Base-by-base conservation (phyloP, 1,139 yeast genomes). In the Scheffersomyces quercinus region DNA sequence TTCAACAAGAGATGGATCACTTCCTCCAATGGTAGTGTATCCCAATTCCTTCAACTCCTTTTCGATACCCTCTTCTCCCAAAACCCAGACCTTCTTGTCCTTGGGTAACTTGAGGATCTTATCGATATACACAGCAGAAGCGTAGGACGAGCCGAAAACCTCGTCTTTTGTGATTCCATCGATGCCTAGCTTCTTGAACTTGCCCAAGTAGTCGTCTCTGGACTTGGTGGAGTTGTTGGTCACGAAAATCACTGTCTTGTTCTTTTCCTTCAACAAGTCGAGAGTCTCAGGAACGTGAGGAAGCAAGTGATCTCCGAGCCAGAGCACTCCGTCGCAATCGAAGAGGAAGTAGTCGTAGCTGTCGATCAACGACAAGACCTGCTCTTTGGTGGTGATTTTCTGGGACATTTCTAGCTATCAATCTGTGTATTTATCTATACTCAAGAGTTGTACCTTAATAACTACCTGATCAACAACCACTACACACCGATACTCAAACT, bases 181-280 rank as follows among this genome's bases (percentile, higher is more conserved):
- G 44, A 91, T 77, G 1, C 97, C 98, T 47, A 88, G 78, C 45
- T 82, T 79, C 12, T 72, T 76, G 59, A 93, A 89, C 67, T 93
- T 95, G 51, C 73, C 68, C 38, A 87, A 75, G 63, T 95, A 93
- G 39, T 85, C 85, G 40, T 70, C 65, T 50, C 99, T 75, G 2
- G 97, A 85, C 64, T 93, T 93, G 30, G 97, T 88, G 13, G 97
- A 88, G 67, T 93, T 93, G 73, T 93, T 93, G 41, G 99, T 91
- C 29, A 95, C 99, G 65, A 93, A 93, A 38, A 90, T 76, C 40
- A 89, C 73, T 42, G 83, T 79, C 62, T 93, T 93, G 11, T 60
- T 56, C 38, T 48, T 46, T 8, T 54, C 43, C 46, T 67, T 72
- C 42, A 74, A 60, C 30, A 70, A 51, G 9, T 55, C 55, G 29